Conservation (phyloP, 306 rosid species). For the Vicia villosa region DNA sequence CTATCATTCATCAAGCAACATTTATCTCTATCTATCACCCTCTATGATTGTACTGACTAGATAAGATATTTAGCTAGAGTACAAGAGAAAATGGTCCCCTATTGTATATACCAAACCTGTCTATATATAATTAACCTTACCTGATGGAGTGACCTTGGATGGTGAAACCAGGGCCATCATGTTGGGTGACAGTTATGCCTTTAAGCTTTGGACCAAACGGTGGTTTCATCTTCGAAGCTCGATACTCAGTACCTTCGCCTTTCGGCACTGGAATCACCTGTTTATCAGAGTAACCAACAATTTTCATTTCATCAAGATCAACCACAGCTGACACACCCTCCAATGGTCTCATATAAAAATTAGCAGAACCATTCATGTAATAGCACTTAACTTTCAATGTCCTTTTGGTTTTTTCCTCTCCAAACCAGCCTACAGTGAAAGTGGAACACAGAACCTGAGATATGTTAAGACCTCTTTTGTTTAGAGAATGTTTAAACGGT, state of each 20-base stretch:
- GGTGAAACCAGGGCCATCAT: conserved; percentile 40
- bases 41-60: no score
- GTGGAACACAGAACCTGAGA: conserved; percentile 22
- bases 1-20: no score
- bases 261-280: conserved; percentile 30
- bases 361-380: conserved; percentile 21
- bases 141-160: conserved; percentile 40
- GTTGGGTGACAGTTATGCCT: conserved; percentile 18
- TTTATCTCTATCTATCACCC: no score
- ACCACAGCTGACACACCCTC: conserved; percentile 34
- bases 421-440: conserved; percentile 41
- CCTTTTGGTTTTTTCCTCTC: conserved; percentile 27
- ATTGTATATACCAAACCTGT: no score
- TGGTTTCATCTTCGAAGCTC: conserved; percentile 35
- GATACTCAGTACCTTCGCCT: conserved; percentile 41
- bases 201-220: conserved; percentile 45
- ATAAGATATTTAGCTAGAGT: no score
- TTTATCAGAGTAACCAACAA: conserved; percentile 30
- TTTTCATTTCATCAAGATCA: conserved; percentile 41
- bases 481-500: conserved; percentile 35
- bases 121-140: conserved; percentile 17
- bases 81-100: no score
- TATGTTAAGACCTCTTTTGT: conserved; percentile 30
- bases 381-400: conserved; percentile 33
- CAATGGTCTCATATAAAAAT: conserved; percentile 36